Conservation (phyloP, 495 filamentous ascomycete species). For the Neurospora tetraspora region DNA sequence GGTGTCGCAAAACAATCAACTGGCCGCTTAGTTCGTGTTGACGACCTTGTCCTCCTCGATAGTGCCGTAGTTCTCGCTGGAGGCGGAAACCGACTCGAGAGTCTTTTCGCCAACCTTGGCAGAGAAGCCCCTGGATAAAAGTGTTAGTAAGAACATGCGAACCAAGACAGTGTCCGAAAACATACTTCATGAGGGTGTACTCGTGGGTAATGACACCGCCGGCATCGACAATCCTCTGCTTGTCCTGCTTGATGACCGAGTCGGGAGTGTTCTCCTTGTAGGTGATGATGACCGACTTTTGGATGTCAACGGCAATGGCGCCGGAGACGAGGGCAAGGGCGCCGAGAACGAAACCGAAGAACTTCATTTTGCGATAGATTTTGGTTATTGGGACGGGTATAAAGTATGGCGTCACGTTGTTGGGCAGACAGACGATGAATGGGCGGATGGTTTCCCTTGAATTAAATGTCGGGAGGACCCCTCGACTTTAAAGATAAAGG, state of each 20-base stretch:
- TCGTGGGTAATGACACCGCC: constrained; percentile 52
- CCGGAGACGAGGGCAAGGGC: constrained; percentile 43
- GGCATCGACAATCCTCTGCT: constrained; percentile 54
- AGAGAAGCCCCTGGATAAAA: constrained; percentile 56
- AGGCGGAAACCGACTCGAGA: constrained; percentile 57
- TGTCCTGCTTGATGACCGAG: constrained; percentile 56
- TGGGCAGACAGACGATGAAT: neutral
- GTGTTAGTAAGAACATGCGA: constrained; percentile 3
- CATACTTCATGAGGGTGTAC: constrained; percentile 49
- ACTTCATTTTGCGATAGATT: constrained; percentile 44
- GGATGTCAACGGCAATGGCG: constrained; percentile 42
- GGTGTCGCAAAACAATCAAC: neutral
- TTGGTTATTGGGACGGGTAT: neutral
- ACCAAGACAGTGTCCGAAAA: neutral
- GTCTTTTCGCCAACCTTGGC: constrained; percentile 57
- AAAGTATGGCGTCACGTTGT: neutral
- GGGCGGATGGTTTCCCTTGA: constrained; percentile 6
- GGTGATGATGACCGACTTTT: constrained; percentile 68
- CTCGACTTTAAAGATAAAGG: constrained; percentile 2
- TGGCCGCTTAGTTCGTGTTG: constrained; percentile 7
- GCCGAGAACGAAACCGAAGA: constrained; percentile 41
- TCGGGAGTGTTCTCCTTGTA: constrained; percentile 67
- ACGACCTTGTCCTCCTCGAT: constrained; percentile 73
- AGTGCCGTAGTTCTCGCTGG: constrained; percentile 53
- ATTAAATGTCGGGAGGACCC: constrained; percentile 4